phyloP scores from a whole-genome alignment of 768 basidiomycete genomes.

The Tremella fuciformis region DNA sequence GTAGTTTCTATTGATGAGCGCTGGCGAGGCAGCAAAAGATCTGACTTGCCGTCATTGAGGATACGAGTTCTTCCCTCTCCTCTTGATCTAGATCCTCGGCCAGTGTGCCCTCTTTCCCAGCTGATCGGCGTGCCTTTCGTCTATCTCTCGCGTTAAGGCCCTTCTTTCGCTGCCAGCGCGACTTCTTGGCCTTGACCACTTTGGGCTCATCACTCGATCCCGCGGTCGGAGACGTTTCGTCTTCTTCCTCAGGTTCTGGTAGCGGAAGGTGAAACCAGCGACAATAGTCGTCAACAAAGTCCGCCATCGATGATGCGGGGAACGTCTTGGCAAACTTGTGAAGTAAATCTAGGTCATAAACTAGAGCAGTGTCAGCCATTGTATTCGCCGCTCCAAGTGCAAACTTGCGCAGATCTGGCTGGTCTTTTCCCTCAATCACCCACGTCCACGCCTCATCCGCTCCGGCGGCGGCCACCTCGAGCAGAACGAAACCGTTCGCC shows the following conservation, averaged over 20 bases:
- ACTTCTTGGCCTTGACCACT: constrained; percentile 18
- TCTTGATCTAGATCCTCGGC: constrained; percentile 49
- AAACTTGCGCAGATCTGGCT: constrained; percentile 62
- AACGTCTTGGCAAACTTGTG: constrained; percentile 66
- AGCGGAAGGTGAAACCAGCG: constrained; percentile 59
- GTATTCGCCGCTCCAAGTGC: neutral
- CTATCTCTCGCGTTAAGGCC: constrained; percentile 39
- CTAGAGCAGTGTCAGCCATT: constrained; percentile 7
- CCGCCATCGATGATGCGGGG: constrained; percentile 60
- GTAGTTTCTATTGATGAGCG: constrained; percentile 25
- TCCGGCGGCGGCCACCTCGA: constrained; percentile 59
- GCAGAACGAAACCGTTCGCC: constrained; percentile 69
- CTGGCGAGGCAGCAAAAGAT: neutral
- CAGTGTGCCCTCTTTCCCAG: constrained; percentile 36
- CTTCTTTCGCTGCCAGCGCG: constrained; percentile 13
- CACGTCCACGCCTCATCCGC: constrained; percentile 81
- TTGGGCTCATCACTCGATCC: neutral
- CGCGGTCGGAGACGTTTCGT: constrained; percentile 29
- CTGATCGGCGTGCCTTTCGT: constrained; percentile 32
- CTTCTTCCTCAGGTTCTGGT: constrained; percentile 55
- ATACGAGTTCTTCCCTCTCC: constrained; percentile 62
- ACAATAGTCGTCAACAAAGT: constrained; percentile 67
- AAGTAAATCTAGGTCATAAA: constrained; percentile 61
- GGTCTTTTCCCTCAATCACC: constrained; percentile 71
- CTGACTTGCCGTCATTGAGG: constrained; percentile 62